Conservation (phyloP, 306 rosid genomes). For the Argentina anserina region DNA sequence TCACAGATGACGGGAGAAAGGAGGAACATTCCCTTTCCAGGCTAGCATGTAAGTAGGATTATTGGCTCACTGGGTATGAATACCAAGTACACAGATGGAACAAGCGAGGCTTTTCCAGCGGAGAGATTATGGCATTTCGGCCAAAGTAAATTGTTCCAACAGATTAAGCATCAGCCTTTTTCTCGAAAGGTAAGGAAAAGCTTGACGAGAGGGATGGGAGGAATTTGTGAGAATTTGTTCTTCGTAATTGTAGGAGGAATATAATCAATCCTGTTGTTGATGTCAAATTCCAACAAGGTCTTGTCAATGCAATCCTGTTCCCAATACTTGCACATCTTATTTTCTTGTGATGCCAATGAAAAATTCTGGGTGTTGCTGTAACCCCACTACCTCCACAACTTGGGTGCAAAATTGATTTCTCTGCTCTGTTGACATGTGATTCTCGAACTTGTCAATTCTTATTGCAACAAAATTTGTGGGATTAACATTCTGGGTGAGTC, state of each 20-base stretch:
- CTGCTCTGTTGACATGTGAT: slow-evolving; percentile 41
- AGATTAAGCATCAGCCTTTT: slow-evolving; percentile 32
- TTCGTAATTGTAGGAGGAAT: slow-evolving; percentile 33
- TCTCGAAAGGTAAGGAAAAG: slow-evolving; percentile 21
- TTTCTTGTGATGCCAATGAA: slow-evolving; percentile 23
- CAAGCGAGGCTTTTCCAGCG: neutral
- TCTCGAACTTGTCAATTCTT: slow-evolving; percentile 21
- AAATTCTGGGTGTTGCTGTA: slow-evolving; percentile 33
- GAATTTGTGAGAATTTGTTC: slow-evolving; percentile 60
- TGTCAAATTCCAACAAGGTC: slow-evolving; percentile 37
- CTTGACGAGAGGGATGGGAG: slow-evolving; percentile 28
- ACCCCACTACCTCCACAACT: slow-evolving; percentile 42
- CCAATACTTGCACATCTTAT: slow-evolving; percentile 25
- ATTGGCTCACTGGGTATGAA: neutral
- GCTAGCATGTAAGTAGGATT: neutral
- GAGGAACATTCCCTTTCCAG: neutral
- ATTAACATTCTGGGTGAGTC: slow-evolving; percentile 22
- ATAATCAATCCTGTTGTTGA: slow-evolving; percentile 36
- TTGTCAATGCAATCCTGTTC: slow-evolving; percentile 32
- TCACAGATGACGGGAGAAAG: neutral
- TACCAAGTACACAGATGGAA: neutral
- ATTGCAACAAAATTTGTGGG: slow-evolving; percentile 24
- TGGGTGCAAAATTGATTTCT: slow-evolving; percentile 32
- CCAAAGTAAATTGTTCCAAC: slow-evolving; percentile 1
- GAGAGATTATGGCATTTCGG: neutral